Percentiles rank a stretch among this genome's conserved stretches.
These are phyloP conservation scores for Aspergillus aculeatus DNA, from an alignment of 2,329 filamentous ascomycete genomes.

Conservation along the genomic window DNA sequence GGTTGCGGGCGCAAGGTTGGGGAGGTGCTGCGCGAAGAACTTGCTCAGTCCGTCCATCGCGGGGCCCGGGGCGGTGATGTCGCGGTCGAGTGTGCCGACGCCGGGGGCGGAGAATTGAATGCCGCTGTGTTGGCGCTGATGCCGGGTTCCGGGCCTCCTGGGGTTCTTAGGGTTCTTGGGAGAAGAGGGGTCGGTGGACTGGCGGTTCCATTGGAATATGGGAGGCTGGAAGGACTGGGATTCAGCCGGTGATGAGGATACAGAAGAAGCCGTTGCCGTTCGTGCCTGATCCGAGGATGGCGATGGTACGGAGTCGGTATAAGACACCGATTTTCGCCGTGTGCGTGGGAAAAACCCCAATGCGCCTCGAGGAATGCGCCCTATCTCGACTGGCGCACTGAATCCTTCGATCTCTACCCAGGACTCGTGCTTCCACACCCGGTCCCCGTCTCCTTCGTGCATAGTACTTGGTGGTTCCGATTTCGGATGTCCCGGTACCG, in stretches of 20 bases:
- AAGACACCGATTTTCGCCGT: slow-evolving; percentile 72
- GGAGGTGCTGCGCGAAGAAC: slow-evolving; percentile 79
- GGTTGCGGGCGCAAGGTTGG: slow-evolving; percentile 66
- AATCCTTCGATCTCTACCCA: slow-evolving; percentile 80
- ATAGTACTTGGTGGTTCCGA: slow-evolving; percentile 13
- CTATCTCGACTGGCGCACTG: slow-evolving; percentile 75
- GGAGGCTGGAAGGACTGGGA: slow-evolving; percentile 24
- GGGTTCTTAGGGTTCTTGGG: slow-evolving; percentile 29
- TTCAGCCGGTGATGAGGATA: slow-evolving; percentile 28
- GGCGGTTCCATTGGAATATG: slow-evolving; percentile 29
- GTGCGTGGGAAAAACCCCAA: slow-evolving; percentile 91
- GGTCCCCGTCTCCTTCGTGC: slow-evolving; percentile 56
- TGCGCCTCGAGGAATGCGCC: slow-evolving; percentile 73
- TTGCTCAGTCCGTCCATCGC: slow-evolving; percentile 81
- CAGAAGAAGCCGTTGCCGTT: slow-evolving; percentile 31
- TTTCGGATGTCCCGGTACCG: slow-evolving; percentile 11
- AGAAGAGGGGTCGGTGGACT: slow-evolving; percentile 27
- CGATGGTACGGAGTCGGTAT: slow-evolving; percentile 58
- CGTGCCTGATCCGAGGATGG: slow-evolving; percentile 31
- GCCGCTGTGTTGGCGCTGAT: slow-evolving; percentile 42
- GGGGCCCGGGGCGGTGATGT: slow-evolving; percentile 58
- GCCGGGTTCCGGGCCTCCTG: slow-evolving; percentile 35
- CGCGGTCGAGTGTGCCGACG: slow-evolving; percentile 75
- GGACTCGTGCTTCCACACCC: slow-evolving; percentile 79
- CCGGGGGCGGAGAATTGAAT: slow-evolving; percentile 77